phyloP scores from a whole-genome alignment of 257 asterid species.

The Voacanga thouarsii region DNA sequence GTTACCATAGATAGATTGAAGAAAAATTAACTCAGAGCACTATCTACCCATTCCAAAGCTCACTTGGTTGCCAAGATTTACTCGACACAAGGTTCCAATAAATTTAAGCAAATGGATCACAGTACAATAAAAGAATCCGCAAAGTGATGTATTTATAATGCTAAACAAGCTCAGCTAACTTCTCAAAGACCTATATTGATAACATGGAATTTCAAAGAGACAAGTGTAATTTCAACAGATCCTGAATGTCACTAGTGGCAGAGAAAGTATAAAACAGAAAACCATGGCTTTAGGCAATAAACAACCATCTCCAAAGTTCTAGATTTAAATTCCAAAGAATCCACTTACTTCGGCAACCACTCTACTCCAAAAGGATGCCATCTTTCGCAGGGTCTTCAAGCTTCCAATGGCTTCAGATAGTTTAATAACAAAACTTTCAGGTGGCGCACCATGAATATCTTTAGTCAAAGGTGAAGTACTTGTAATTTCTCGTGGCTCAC shows the following conservation, averaged over 20 bases:
- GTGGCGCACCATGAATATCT: constrained; percentile 95
- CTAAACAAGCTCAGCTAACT: neutral
- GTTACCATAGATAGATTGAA: neutral
- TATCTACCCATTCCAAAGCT: neutral
- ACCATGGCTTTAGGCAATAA: neutral
- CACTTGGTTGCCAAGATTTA: neutral
- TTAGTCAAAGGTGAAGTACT: constrained; percentile 58
- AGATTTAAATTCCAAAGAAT: constrained; percentile 10
- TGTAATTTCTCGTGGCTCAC: constrained; percentile 44
- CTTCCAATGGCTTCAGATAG: constrained; percentile 90
- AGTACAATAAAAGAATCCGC: neutral
- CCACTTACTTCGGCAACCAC: constrained; percentile 84
- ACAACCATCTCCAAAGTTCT: neutral
- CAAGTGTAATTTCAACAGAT: neutral
- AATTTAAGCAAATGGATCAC: neutral
- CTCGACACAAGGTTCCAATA: neutral
- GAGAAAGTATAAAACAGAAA: neutral
- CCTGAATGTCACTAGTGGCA: neutral
- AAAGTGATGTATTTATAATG: neutral
- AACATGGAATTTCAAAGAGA: neutral
- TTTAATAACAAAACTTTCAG: constrained; percentile 80
- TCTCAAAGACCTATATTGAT: neutral
- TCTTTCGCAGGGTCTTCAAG: constrained; percentile 79
- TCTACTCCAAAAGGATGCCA: constrained; percentile 85
- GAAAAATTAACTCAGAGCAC: neutral